Evolutionary conservation across 345 rosid species (phyloP), one percentile per base, ranked within the genome.

Genomic region (Anastatica hierochuntica): DNA sequence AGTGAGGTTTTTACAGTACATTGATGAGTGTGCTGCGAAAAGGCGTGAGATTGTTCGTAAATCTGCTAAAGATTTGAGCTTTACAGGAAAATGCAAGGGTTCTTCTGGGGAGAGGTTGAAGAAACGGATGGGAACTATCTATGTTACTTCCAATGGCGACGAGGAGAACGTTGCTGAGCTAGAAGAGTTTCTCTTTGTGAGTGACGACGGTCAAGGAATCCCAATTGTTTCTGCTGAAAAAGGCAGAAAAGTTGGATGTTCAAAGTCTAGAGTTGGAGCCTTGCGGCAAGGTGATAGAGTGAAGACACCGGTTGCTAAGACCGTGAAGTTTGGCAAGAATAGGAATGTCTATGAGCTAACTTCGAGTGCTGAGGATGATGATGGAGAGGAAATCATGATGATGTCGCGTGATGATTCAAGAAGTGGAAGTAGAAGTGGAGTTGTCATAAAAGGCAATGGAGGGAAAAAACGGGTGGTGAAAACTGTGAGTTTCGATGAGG

Each of bases 121-220:
- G 44, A 74, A 60, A 10, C 69, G 79, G 49, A 56, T 79, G 2
- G 80, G 76, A 43, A 78, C 56, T 56, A 66, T 81, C 35, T 51
- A 43, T 40, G 74, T 64, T 53, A 59, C 77, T 43, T 74, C 79
- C 37, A 59, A 66, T 48, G 74, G 62, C 1, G 62, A 62, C 36
- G 79, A 68, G 16, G 77, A 63, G 27, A 72, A 66, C 65, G 73
- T 71, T 56, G 75, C 70, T 39, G 89, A 81, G 80, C 76, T 81
- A 38, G 81, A 84, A 77, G 83, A 82, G 56, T 77, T 81, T 54
- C 79, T 63, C 38, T 67, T 79, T 37, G 51, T 63, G 23, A 65
- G 62, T 31, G 75, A 63, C 19, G 56, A 46, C n/a, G 45, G 7
- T 3, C 74, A 47, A 35, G 76, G 53, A 46, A 56, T 51, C 36